A percentile compares a stretch with the other conserved stretches of the same genome.
phyloP scores from a whole-genome alignment of 2,329 filamentous ascomycete species.

The Diaporthe amygdali region DNA sequence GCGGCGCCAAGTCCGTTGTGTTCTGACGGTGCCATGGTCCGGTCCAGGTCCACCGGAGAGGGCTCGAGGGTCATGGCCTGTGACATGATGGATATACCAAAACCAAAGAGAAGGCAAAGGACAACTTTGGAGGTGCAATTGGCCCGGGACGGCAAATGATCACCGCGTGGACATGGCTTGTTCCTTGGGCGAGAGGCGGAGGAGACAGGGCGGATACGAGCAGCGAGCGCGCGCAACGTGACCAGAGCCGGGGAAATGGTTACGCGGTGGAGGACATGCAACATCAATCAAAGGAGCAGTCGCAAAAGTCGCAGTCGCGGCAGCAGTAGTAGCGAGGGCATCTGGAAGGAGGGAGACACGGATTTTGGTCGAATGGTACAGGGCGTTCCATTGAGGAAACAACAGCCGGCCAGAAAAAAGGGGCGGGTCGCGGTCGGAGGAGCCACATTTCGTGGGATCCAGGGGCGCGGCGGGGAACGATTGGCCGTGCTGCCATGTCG shows the following conservation, averaged over 20 bases:
- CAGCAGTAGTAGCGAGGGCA: constrained; percentile 1
- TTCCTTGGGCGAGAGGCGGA: background rate
- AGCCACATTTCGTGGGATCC: constrained; percentile 2
- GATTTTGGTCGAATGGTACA: constrained; percentile 17
- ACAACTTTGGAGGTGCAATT: constrained; percentile 10
- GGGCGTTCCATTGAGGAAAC: constrained; percentile 23
- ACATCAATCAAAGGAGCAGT: constrained; percentile 21
- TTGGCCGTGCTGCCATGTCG: constrained; percentile 16
- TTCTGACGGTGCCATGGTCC: constrained; percentile 18
- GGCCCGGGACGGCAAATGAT: constrained; percentile 19
- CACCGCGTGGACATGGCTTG: constrained; percentile 24
- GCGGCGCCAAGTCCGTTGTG: constrained; percentile 19
- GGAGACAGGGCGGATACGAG: background rate
- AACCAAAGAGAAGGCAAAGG: constrained; percentile 17
- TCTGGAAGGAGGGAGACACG: constrained; percentile 1
- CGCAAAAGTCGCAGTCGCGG: background rate
- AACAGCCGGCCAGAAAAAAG: constrained; percentile 16
- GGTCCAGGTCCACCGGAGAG: constrained; percentile 17
- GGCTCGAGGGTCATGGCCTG: constrained; percentile 17
- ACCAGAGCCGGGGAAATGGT: constrained; percentile 18
- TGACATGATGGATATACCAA: constrained; percentile 24
- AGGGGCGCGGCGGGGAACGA: constrained; percentile 24
- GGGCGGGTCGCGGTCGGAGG: constrained; percentile 14
- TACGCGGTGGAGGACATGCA: constrained; percentile 13
- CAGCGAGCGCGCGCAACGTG: constrained; percentile 6